These are phyloP conservation scores for Pichia sp. DNA, from an alignment of 1,139 yeast species.

Conservation along the genomic window DNA sequence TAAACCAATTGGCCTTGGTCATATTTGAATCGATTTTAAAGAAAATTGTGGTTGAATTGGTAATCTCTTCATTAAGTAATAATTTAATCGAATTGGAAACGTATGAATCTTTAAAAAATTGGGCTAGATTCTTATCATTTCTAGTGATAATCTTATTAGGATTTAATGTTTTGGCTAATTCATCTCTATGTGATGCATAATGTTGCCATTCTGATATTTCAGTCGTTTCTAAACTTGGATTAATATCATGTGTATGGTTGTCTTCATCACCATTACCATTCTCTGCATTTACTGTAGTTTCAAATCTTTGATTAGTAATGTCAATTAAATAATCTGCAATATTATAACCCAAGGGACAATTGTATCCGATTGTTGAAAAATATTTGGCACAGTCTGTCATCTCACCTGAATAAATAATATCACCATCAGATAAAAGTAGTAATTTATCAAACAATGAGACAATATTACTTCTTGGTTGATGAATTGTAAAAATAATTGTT, in stretches of 20 bases:
- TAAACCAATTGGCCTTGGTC: constrained; percentile 48
- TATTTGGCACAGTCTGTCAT: constrained; percentile 65
- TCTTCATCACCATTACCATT: constrained; percentile 23
- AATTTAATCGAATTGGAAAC: constrained; percentile 28
- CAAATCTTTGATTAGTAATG: constrained; percentile 60
- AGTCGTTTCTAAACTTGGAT: constrained; percentile 39
- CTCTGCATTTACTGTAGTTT: constrained; percentile 27
- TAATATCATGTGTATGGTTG: constrained; percentile 34
- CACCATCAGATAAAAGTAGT: constrained; percentile 75
- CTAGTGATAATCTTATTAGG: constrained; percentile 8
- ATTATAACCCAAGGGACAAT: constrained; percentile 84
- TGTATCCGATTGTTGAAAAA: constrained; percentile 67
- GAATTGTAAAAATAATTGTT: constrained; percentile 87
- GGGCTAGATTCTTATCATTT: constrained; percentile 18
- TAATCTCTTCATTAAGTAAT: constrained; percentile 26
- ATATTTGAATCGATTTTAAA: constrained; percentile 34
- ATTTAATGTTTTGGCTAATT: constrained; percentile 33
- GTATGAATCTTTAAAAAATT: constrained; percentile 24
- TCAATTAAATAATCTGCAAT: constrained; percentile 92
- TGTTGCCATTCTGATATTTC: constrained; percentile 86
- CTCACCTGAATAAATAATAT: constrained; percentile 80
- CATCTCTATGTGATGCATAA: constrained; percentile 79
- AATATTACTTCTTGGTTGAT: constrained; percentile 96
- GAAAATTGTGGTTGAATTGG: constrained; percentile 19
- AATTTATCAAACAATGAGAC: constrained; percentile 84